These are phyloP conservation scores for Pythium aphanidermatum DNA, from an alignment of 352 stramenopile species.

Conservation along the genomic window DNA sequence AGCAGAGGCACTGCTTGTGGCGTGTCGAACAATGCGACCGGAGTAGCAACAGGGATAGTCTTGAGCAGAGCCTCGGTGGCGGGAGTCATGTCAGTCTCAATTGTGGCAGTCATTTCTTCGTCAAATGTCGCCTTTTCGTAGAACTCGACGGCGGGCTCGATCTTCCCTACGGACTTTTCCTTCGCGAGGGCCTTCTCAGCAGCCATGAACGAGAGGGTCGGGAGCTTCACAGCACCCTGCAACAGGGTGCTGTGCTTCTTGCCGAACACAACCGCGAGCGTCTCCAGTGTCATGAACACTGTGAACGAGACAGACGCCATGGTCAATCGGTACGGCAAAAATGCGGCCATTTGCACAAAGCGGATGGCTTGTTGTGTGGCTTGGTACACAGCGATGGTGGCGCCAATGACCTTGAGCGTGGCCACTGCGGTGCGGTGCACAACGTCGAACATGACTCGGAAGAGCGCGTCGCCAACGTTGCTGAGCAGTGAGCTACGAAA, in stretches of 20 bases:
- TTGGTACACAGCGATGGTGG: slow-evolving; percentile 23
- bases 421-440: slow-evolving; percentile 18
- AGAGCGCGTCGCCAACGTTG: slow-evolving; percentile 19
- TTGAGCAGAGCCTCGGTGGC: too few relatives aligned
- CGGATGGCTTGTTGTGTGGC: too few relatives aligned
- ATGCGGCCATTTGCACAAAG: too few relatives aligned
- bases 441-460: slow-evolving; percentile 19
- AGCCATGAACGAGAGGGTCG: slow-evolving; percentile 1
- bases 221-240: slow-evolving; percentile 27
- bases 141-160: too few relatives aligned
- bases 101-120: too few relatives aligned
- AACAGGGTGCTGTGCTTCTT: slow-evolving; percentile 15
- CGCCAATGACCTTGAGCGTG: slow-evolving; percentile 23
- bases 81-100: too few relatives aligned
- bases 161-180: too few relatives aligned
- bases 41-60: too few relatives aligned
- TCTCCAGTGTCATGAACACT: slow-evolving; percentile 8
- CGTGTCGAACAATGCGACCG: too few relatives aligned
- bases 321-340: neutral
- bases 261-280: slow-evolving; percentile 4
- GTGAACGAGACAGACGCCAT: neutral
- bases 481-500: slow-evolving; percentile 28
- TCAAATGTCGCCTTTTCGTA: too few relatives aligned
- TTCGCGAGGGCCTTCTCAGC: slow-evolving; percentile 3
- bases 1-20: slow-evolving; percentile 20